Evolutionary conservation across 2,329 filamentous ascomycete species (phyloP), one percentile per base, ranked within the genome.

Genomic region (Aspergillus sergii): DNA sequence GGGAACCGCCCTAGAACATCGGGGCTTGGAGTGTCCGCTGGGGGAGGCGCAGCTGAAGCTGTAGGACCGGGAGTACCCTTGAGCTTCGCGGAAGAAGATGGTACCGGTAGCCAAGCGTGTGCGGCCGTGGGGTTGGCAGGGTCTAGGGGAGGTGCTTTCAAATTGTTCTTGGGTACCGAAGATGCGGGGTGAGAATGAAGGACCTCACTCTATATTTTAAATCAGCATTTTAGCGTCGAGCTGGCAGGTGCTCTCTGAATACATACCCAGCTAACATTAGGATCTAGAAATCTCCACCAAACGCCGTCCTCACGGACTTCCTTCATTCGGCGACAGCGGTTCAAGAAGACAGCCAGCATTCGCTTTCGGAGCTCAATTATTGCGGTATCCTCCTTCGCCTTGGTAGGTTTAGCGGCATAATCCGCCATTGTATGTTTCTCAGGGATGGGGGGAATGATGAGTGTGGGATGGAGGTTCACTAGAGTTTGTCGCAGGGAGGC

Each of bases 381-480:
- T 64, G 94, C 92, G 62, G 93, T 90, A 76, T 99, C 96, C 78
- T 99, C 94, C 78, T 97, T 99, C 21, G 96, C 96, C 73, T 94
- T 97, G 43, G 95, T 99, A 1, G 96, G 95, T 72, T 97, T 98
- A 32, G 96, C 94, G 19, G 95, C 95, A 75, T 99, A 99, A 78
- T 99, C 95, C 65, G 94, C 94, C 91, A 99, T 96, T 53, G 93
- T 95, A 78, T 99, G 95, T 79, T 99, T 99, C 81, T 99, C 96
- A 26, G 95, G 95, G 72, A 99, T 99, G 3, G 95, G 95, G 9
- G 95, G 96, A 58, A 99, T 91, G 72, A 99, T 91, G 48, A 99
- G 85, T 0, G 95, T 99, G 9, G 96, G 95, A 75, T 99, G 96
- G 66, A 99, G 86, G 71, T 91, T 91, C 54, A 94, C 93, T 32